Conservation (phyloP, 148 eudicot genomes). For the Selenicereus undatus region DNA sequence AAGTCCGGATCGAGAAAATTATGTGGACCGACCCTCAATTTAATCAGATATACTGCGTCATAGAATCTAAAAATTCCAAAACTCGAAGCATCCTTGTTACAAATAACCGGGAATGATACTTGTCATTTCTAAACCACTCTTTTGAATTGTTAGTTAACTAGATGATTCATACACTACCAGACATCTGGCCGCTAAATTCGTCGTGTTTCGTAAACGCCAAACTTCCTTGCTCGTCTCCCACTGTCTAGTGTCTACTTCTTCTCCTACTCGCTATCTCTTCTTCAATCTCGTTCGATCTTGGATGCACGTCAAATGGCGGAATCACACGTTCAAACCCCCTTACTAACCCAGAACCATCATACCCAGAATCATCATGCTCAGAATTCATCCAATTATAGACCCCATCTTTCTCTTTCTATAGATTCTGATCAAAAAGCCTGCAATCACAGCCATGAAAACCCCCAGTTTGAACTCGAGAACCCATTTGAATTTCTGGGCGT, state of each 20-base stretch:
- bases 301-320: background rate
- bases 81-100: no score
- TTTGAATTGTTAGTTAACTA: no score
- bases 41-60: no score
- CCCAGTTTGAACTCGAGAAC: slow-evolving; percentile 29
- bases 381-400: background rate
- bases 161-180: no score
- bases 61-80: no score
- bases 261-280: background rate
- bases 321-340: slow-evolving; percentile 38
- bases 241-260: background rate
- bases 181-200: background rate
- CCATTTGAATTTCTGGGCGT: slow-evolving; percentile 56
- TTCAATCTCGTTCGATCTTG: background rate
- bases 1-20: no score
- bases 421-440: slow-evolving; percentile 19
- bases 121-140: no score
- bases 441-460: slow-evolving; percentile 9
- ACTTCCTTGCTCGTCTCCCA: background rate
- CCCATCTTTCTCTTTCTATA: slow-evolving; percentile 35
- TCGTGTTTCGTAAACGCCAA: background rate
- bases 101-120: no score
- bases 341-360: slow-evolving; percentile 22
- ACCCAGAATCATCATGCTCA: background rate
- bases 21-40: no score